Evolutionary conservation across 2,329 filamentous ascomycete species (phyloP).

Genomic region (Pseudogymnoascus pannorum): DNA sequence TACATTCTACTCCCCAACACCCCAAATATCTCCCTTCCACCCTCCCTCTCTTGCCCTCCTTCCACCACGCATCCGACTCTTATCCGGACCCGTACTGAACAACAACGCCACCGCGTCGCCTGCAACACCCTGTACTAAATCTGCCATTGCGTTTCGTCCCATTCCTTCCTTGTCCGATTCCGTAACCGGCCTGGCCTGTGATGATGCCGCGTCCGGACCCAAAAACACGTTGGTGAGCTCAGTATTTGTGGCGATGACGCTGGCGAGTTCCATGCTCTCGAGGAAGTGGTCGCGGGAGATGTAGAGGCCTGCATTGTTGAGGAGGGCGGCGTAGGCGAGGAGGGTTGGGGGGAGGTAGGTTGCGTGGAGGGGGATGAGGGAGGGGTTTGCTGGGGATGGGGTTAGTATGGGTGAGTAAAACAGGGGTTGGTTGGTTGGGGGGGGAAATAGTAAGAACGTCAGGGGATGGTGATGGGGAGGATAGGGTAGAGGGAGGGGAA

Average conservation of each 20-base stretch:
- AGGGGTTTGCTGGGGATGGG: background rate
- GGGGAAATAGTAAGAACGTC: too few relatives aligned
- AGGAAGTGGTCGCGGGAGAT: slow-evolving; percentile 70
- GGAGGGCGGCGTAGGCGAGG: slow-evolving; percentile 71
- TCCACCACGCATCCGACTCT: background rate
- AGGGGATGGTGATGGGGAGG: too few relatives aligned
- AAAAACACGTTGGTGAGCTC: background rate
- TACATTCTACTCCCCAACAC: background rate
- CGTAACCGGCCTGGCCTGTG: background rate
- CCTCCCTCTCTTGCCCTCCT: background rate
- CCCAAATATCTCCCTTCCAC: background rate
- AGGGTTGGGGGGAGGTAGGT: slow-evolving; percentile 77
- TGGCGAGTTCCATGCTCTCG: slow-evolving; percentile 80
- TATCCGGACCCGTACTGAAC: background rate
- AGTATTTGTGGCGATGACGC: slow-evolving; percentile 59
- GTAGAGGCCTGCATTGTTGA: slow-evolving; percentile 71
- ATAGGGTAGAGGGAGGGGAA: background rate
- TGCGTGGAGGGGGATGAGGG: background rate
- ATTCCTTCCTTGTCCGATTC: background rate
- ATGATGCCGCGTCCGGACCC: background rate
- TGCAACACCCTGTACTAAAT: background rate
- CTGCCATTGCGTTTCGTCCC: background rate
- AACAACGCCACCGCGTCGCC: background rate
- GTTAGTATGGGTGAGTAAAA: background rate
- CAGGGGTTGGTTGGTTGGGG: background rate